Base-by-base conservation (phyloP, 768 basidiomycete genomes). In the Lactarius quietus region DNA sequence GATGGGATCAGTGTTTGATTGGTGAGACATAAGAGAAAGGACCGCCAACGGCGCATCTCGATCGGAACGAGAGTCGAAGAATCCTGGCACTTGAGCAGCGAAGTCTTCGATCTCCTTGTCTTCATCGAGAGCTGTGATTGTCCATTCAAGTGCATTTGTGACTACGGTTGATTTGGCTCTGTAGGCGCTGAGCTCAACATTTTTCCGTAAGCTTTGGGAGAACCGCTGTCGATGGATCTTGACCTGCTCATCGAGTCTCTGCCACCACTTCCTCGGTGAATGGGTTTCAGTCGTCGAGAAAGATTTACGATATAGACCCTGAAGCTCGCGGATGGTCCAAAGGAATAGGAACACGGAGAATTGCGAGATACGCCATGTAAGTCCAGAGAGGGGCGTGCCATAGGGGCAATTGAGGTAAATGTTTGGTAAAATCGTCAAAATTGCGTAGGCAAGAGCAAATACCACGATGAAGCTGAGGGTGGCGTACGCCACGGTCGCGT, bases 321-420 rank as follows among this genome's bases (percentile, higher is more conserved):
- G 43, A 9, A 52, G 23, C 41, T 51, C 20, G 26, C 26, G 36
- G 29, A 58, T 41, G 48, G 33, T 7, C 29, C 48, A 33, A n/a
- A 58, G 29, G 10, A 39, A 10, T 15, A 8, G 7, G 56, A 63
- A 39, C 20, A 41, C 26, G 26, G 36, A 53, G 29, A 64, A 17
- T 15, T 54, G 51, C 17, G 38, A 59, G 41, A 64, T 33, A 9
- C 45, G 43, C 38, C 54, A 54, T 7, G 39, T 41, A 3, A 59
- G 12, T 35, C 57, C 41, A 23, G 63, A 54, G 3, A 64, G 33
- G 23, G 59, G 54, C 7, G 64, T 65, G 38, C 60, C 33, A 58
- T 66, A 57, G 0, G 61, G 55, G 36, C 36, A 57, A 29, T 62
- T 57, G 48, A 57, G 45, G n/a, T 45, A 15, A 29, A 57, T 10